Evolutionary conservation across 176 grass and related monocot species (phyloP), one percentile per base, ranked within the genome.

Genomic region (Oryza punctata): DNA sequence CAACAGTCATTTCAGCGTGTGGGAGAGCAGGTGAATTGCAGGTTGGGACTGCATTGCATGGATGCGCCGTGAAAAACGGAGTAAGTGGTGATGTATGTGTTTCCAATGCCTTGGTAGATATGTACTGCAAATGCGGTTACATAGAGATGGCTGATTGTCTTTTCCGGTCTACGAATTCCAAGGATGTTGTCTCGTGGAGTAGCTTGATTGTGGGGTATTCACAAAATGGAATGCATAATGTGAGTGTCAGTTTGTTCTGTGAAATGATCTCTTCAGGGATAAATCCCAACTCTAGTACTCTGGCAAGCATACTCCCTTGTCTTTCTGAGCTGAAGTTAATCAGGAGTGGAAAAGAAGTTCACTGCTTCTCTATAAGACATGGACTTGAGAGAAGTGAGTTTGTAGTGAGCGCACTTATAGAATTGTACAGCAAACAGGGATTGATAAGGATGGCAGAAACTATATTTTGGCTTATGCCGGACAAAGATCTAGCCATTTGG

Each of bases 131-230:
- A 80, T 94, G 82, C 49, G 64, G 69, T 65, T 63, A 30, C 19
- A 12, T 82, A 12, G 52, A 88, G 61, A 78, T 75, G 67, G 85
- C 88, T 60, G 63, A 52, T 32, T 52, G n/a, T 45, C 7, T 88
- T 35, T 93, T 93, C 26, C 6, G 37, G 37, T 83, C 54, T 44
- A 85, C 88, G 7, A 1, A 41, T 26, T 72, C 38, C 69, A 93
- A 90, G 69, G 91, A 93, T 67, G 73, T 90, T 14, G 38, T 93
- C 65, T 93, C 88, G 16, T 93, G 91, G 91, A 90, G 85, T 68
- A 90, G 85, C 70, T 73, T 93, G 76, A 85, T 93, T 30, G 85
- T 79, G 0, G 91, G 91, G 28, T 75, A 88, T 83, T 88, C 85
- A 1, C 85, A 88, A 35, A 93, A 93, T 6, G 30, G 82, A 72